Conservation (phyloP, 1,284 basidiomycete genomes). For the Lignosus rhinocerotis region DNA sequence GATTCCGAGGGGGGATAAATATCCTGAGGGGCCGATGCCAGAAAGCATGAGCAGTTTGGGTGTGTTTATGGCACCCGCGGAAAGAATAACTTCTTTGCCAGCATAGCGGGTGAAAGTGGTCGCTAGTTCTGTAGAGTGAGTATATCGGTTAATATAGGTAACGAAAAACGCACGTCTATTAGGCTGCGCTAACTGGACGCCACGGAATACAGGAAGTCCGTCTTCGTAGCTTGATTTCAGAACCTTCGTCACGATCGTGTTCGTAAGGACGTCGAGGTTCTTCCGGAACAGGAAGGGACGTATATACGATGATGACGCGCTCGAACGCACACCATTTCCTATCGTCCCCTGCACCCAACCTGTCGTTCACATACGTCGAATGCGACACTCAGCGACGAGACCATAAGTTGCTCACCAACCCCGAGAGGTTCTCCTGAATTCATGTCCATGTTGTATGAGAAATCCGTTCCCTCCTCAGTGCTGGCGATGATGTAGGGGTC, state of each 20-base stretch:
- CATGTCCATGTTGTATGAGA: slow-evolving; percentile 41
- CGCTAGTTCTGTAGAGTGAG: slow-evolving; percentile 16
- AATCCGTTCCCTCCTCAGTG: slow-evolving; percentile 33
- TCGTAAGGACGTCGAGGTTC: slow-evolving; percentile 44
- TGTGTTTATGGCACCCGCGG: slow-evolving; percentile 23
- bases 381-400: not conserved
- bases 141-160: slow-evolving; percentile 29
- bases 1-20: slow-evolving; percentile 27
- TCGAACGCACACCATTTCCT: too few species aligned
- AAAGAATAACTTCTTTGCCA: slow-evolving; percentile 29
- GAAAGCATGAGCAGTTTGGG: slow-evolving; percentile 37
- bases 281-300: slow-evolving; percentile 30
- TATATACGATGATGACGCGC: slow-evolving; percentile 23
- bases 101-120: slow-evolving; percentile 22
- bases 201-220: not conserved
- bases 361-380: not conserved
- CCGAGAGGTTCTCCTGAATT: slow-evolving; percentile 40
- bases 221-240: slow-evolving; percentile 27
- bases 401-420: slow-evolving; percentile 12
- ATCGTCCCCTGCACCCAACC: slow-evolving; percentile 1
- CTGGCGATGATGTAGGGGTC: slow-evolving; percentile 38
- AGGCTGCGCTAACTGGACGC: too few species aligned
- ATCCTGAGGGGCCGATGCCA: slow-evolving; percentile 23
- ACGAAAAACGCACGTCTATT: too few species aligned
- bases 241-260: slow-evolving; percentile 41